These are phyloP conservation scores for Axilococcus clingmanii DNA, from an alignment of 139 green algal genomes.

Conservation along the genomic window DNA sequence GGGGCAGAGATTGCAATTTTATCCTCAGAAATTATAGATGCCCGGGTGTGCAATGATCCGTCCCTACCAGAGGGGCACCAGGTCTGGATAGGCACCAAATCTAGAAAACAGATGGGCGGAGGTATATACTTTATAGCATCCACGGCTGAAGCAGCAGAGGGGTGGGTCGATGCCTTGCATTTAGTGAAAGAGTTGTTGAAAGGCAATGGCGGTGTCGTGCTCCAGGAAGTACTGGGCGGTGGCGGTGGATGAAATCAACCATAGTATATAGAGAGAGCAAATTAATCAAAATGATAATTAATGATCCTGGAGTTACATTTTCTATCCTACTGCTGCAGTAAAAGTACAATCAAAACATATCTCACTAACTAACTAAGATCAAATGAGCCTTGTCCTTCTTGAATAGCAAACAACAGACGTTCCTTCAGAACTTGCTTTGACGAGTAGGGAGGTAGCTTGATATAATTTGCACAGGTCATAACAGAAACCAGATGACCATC, in stretches of 20 bases:
- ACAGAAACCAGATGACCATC: conserved; percentile 88
- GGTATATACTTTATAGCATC: background rate
- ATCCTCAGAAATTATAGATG: too few species aligned
- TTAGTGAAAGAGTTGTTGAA: background rate
- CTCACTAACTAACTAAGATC: conserved; percentile 72
- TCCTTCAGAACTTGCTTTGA: conserved; percentile 73
- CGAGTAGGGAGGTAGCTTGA: conserved; percentile 97
- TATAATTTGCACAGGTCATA: conserved; percentile 99
- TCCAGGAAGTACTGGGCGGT: background rate
- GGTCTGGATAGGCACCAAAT: too few species aligned
- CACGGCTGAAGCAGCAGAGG: background rate
- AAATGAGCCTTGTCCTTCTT: conserved; percentile 88
- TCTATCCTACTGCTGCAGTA: too few species aligned
- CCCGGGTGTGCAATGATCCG: background rate
- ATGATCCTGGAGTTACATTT: too few species aligned
- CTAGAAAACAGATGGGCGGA: too few species aligned
- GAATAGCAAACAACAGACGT: conserved; percentile 80
- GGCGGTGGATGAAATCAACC: too few species aligned
- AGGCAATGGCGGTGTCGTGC: background rate
- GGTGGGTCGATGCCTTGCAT: conserved; percentile 8
- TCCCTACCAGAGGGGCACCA: background rate
- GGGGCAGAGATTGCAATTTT: too few species aligned
- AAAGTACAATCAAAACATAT: too few species aligned
- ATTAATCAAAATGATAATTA: conserved; percentile 1
- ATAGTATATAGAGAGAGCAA: background rate